phyloP scores from a whole-genome alignment of 2,329 filamentous ascomycete species.

The Penicillium sp. region DNA sequence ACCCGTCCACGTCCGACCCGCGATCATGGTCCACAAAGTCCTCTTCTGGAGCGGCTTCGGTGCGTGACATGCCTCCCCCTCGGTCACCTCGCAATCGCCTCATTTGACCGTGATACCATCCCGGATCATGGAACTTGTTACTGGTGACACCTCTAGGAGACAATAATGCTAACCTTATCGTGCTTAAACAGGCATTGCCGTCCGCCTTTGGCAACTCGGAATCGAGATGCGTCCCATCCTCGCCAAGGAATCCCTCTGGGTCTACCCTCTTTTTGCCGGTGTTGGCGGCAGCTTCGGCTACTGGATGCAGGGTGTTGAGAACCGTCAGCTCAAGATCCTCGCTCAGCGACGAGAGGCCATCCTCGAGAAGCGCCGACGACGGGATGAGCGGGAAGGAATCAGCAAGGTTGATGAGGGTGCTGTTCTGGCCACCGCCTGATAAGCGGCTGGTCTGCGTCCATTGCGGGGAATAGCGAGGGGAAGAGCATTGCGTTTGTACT shows the following conservation, averaged over 20 bases:
- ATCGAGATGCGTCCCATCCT: constrained; percentile 98
- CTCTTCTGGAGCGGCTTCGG: constrained; percentile 74
- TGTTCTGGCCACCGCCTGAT: constrained; percentile 41
- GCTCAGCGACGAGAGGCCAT: constrained; percentile 76
- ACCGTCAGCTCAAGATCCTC: constrained; percentile 75
- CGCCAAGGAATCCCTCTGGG: constrained; percentile 80
- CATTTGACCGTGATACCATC: too few species aligned
- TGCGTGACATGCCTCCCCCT: constrained; percentile 52
- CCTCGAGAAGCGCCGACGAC: constrained; percentile 85
- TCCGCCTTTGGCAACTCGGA: constrained; percentile 94
- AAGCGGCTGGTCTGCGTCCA: constrained; percentile 22
- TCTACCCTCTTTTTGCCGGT: constrained; percentile 84
- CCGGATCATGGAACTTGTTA: neutral
- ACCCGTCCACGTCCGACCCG: constrained; percentile 26
- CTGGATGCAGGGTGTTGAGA: constrained; percentile 90
- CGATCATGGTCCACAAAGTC: constrained; percentile 53
- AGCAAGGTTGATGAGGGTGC: constrained; percentile 38
- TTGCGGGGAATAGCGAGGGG: constrained; percentile 15
- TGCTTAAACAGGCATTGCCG: constrained; percentile 70
- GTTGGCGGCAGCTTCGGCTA: constrained; percentile 92
- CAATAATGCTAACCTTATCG: constrained; percentile 15
- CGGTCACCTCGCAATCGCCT: neutral
- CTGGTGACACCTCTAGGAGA: neutral
- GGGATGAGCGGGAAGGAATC: constrained; percentile 65
- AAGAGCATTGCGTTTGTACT: constrained; percentile 26